Evolutionary conservation across 2,329 filamentous ascomycete species (phyloP).

Genomic region (Sclerotinia sclerotiorum): DNA sequence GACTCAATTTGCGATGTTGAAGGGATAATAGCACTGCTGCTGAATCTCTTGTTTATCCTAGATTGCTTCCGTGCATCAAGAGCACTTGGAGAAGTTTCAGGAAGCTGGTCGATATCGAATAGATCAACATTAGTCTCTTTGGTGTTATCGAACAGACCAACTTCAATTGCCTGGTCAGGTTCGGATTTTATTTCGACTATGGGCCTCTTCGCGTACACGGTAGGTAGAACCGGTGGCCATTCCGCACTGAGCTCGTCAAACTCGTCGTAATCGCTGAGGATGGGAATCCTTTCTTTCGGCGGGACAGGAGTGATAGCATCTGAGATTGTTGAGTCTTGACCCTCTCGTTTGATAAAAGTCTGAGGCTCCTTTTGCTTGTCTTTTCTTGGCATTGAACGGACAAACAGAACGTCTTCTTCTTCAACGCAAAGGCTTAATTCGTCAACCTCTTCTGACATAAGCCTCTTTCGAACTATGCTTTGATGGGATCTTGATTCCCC

Average conservation of each 20-base stretch:
- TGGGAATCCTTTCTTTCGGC: not conserved
- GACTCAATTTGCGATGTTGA: constrained; percentile 13
- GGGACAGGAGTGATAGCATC: not conserved
- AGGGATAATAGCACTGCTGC: constrained; percentile 13
- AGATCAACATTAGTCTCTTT: not conserved
- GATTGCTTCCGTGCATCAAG: constrained; percentile 8
- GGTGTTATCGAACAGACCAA: not conserved
- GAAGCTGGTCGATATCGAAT: constrained; percentile 14
- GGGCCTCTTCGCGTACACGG: not conserved
- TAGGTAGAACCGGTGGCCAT: not conserved
- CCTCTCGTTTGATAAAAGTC: not conserved
- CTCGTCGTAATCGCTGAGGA: not conserved
- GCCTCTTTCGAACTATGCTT: not conserved
- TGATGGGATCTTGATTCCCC: constrained; percentile 15
- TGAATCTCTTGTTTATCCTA: not conserved
- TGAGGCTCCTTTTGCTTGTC: not conserved
- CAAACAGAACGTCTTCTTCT: constrained; percentile 31
- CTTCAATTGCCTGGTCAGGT: not conserved
- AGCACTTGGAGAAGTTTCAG: constrained; percentile 19
- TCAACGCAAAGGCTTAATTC: constrained; percentile 33
- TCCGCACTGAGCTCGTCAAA: constrained; percentile 21
- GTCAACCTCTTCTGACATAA: constrained; percentile 33
- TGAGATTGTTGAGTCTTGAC: not conserved
- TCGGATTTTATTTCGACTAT: not conserved
- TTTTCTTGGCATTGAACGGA: constrained; percentile 28